These are phyloP conservation scores for Pyrenochaeta sp. DNA, from an alignment of 2,329 filamentous ascomycete genomes.

Conservation along the genomic window DNA sequence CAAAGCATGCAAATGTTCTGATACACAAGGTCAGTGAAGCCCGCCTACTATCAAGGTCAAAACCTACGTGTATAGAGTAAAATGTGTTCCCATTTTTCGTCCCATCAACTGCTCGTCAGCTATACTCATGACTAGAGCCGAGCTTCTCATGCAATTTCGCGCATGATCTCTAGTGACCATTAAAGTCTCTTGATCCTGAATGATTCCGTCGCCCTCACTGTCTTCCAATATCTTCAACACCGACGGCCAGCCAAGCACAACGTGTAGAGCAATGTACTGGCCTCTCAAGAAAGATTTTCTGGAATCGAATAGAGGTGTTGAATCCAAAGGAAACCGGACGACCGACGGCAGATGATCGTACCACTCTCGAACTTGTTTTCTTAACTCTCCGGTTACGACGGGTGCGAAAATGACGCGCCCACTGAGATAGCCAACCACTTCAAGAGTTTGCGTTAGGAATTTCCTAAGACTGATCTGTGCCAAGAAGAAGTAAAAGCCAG, in stretches of 20 bases:
- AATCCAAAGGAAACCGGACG: constrained; percentile 32
- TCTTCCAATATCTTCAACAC: constrained; percentile 35
- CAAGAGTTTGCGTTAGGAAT: constrained; percentile 35
- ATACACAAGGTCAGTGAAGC: background rate
- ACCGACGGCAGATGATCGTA: constrained; percentile 34
- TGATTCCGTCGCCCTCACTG: constrained; percentile 15
- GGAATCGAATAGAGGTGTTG: constrained; percentile 36
- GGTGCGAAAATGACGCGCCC: constrained; percentile 37
- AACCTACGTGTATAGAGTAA: constrained; percentile 31
- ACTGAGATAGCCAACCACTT: constrained; percentile 38
- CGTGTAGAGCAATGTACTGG: constrained; percentile 40
- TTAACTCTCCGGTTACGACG: constrained; percentile 31
- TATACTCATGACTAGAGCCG: constrained; percentile 25
- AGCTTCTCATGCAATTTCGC: constrained; percentile 23
- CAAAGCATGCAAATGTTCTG: constrained; percentile 30
- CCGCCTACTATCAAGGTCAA: background rate
- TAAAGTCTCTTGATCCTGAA: constrained; percentile 22
- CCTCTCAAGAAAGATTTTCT: constrained; percentile 35
- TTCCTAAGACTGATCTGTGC: constrained; percentile 39
- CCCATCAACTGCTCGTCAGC: constrained; percentile 36
- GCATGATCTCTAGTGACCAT: constrained; percentile 27
- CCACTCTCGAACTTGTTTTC: constrained; percentile 37
- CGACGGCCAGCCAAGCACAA: constrained; percentile 40
- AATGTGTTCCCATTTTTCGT: constrained; percentile 33
- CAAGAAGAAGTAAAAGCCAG: constrained; percentile 37